Base-by-base conservation (phyloP, 2,329 filamentous ascomycete species). In the Neocucurbitaria cava region DNA sequence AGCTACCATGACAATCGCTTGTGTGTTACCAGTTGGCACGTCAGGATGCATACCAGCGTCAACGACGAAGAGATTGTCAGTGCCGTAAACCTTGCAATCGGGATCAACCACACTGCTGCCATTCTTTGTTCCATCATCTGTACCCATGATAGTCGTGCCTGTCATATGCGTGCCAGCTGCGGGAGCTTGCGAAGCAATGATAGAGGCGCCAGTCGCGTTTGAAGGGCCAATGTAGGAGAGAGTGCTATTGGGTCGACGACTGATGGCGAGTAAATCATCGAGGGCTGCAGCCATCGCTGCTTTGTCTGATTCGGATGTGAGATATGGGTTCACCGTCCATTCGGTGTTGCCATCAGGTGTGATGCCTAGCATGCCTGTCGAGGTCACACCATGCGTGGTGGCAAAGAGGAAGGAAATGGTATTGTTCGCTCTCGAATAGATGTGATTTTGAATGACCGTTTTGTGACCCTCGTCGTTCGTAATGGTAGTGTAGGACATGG, bases 31-130 rank as follows among this genome's bases (percentile, higher is more conserved):
- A 0, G 85, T 85, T 1, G 86, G 81, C 66, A 89, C 82, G 53
- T 87, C 87, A 0, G 87, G 86, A 77, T 89, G 87, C 65, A 90
- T 87, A 56, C 83, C 84, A 0, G 84, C 87, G 64, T 90, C 87
- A 3, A 90, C 85, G n/a, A 71, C 54, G 56, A 67, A 73, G n/a
- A 69, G 45, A 30, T 71, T 69, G 33, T 69, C 65, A 5, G 68
- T 71, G 20, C 68, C 68, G 65, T 85, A 89, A 5, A 89, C 85
- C 73, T 83, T 85, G 52, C 85, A 83, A 73, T 89, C 78, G 10
- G 80, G 70, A 61, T 89, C 87, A 1, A 89, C 87, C 2, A 89
- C 87, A 1, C 85, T 78, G 6, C 78, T 81, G 15, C 86, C 85
- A 38, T 76, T 76, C 43, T 75, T 59, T 5, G 82, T 80, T 7